Evolutionary conservation across 148 eudicot genomes (phyloP).

Genomic region (Silene conica): DNA sequence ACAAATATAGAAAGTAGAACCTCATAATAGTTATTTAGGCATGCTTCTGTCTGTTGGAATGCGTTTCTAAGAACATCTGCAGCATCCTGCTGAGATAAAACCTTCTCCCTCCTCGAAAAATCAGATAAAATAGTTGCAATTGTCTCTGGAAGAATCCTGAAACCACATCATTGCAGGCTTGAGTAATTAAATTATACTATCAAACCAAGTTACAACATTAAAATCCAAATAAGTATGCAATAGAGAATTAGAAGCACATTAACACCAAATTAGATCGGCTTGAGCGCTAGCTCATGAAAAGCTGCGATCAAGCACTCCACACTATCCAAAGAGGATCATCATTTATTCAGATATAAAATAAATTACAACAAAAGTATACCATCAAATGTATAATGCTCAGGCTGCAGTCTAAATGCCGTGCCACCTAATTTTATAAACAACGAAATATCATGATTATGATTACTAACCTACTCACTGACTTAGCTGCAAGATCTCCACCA

Average conservation of each 20-base stretch:
- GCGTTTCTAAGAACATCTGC: too few species aligned
- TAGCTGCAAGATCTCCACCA: conserved; percentile 84
- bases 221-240: neutral
- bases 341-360: neutral
- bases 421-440: too few species aligned
- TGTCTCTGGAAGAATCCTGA: conserved; percentile 80
- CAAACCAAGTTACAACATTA: neutral
- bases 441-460: neutral
- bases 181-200: neutral
- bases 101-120: too few species aligned
- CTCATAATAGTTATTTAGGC: too few species aligned
- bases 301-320: neutral
- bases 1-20: conserved; percentile 29
- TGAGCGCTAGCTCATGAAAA: neutral
- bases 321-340: neutral
- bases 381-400: neutral
- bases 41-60: too few species aligned
- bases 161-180: conserved; percentile 4
- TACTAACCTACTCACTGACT: conserved; percentile 85
- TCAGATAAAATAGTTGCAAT: too few species aligned
- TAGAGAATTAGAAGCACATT: neutral
- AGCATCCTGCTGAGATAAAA: too few species aligned
- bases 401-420: neutral
- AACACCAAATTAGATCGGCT: neutral
- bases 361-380: neutral